Evolutionary conservation across 1,284 basidiomycete genomes (phyloP), one percentile per base, ranked within the genome.

Genomic region (Tylopilus microsporus): DNA sequence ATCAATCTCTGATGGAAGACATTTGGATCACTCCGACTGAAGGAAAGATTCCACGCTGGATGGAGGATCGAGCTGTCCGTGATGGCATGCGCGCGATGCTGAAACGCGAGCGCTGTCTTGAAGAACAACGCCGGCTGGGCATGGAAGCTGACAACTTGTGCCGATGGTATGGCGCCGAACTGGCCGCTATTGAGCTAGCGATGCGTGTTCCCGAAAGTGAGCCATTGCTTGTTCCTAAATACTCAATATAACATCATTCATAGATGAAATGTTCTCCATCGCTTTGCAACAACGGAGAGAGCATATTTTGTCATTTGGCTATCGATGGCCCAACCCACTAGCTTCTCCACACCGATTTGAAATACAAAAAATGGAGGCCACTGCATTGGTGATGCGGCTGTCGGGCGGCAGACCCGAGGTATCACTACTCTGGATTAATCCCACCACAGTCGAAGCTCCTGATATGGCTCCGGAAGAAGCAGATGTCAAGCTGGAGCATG

Each of bases 21-120:
- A 30, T 49, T 5, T 49, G 47, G 47, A 34, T 49, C 16, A 9
- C 30, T 16, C 30, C 25, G 2, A 30, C 25, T 2, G 16, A 30
- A 0, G 21, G 50, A 1, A 5, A 41, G 2, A 21, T 53, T 8
- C 75, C 73, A 1, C 54, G 52, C 10, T 78, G 77, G 77, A 64
- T 77, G 0, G 62, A 71, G 30, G 73, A 77, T 52, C 12, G 42
- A 0, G 54, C 69, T 12, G 64, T 75, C 3, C 64, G 67, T 0
- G 49, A 70, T 7, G 73, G 74, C 0, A 77, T 77, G 10, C 52
- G 65, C 0, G 71, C 67, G 0, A 62, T 75, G 42, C 65, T 74
- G 1, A 66, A 67, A 25, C 1, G 57, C 0, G 70, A 75, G 25
- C 52, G 66, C 4, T 77, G 75, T 39, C 2, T 1, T 0, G 72